Evolutionary conservation across 2,329 filamentous ascomycete species (phyloP).

Genomic region (Orbilia brochopaga): DNA sequence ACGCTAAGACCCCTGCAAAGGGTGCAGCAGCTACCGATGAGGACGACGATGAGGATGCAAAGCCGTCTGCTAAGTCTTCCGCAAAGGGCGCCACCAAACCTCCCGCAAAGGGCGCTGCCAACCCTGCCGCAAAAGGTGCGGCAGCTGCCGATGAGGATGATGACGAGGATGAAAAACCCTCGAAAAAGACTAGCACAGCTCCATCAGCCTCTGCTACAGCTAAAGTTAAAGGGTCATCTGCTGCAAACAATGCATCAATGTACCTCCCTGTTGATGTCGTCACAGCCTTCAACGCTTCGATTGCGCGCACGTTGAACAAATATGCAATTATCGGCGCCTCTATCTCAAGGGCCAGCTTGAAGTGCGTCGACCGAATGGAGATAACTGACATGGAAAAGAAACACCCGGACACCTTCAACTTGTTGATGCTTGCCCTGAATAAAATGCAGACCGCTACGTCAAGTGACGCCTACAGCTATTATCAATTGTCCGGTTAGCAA

Average conservation of each 20-base stretch:
- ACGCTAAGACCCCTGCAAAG: background rate
- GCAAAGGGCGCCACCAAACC: background rate
- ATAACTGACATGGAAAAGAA: constrained; percentile 1
- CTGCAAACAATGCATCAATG: no score
- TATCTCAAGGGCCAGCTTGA: no score
- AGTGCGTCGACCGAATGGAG: constrained; percentile 2
- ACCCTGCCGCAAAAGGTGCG: background rate
- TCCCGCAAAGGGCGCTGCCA: background rate
- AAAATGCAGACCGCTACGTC: constrained; percentile 2
- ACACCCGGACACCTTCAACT: constrained; percentile 27
- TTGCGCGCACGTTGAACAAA: background rate
- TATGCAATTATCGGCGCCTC: background rate
- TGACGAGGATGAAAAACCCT: background rate
- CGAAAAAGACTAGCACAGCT: background rate
- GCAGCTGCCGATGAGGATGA: constrained; percentile 9
- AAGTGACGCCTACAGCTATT: constrained; percentile 17
- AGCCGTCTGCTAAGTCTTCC: no score
- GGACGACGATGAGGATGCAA: no score
- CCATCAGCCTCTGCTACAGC: background rate
- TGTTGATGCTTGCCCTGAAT: constrained; percentile 31
- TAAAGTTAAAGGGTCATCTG: no score
- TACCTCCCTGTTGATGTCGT: background rate
- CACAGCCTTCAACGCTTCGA: background rate
- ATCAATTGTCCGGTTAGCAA: constrained; percentile 23
- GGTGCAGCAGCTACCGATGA: no score